Percentiles rank a stretch among this genome's conserved stretches.
Evolutionary conservation across 805 yeast species (phyloP).

Genomic region (Starmerella davenportii): DNA sequence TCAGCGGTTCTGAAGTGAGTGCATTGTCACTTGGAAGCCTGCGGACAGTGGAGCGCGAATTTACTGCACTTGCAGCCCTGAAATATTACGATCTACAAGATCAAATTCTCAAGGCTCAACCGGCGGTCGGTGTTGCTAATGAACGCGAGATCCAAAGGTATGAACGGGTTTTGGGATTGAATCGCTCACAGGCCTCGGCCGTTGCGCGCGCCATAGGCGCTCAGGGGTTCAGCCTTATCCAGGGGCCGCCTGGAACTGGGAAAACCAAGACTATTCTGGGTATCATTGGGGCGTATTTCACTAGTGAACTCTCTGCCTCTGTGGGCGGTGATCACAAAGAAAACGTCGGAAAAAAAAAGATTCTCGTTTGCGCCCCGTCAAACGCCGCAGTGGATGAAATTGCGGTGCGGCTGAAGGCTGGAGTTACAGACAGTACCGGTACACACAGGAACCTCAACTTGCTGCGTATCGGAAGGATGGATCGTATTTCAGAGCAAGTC

Average conservation of each 20-base stretch:
- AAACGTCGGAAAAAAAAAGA: conserved; percentile 28
- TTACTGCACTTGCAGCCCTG: conserved; percentile 61
- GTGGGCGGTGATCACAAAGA: not conserved
- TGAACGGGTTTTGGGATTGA: conserved; percentile 39
- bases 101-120: conserved; percentile 38
- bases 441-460: conserved; percentile 20
- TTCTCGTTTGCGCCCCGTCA: conserved; percentile 90
- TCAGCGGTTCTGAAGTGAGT: conserved; percentile 45
- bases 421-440: conserved; percentile 35
- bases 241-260: conserved; percentile 98
- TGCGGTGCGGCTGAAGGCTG: conserved; percentile 60
- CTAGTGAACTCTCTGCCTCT: conserved; percentile 8
- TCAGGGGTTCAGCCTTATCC: conserved; percentile 75
- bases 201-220: conserved; percentile 51
- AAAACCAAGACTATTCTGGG: conserved; percentile 94
- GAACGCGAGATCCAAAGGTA: conserved; percentile 28
- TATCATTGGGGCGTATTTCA: conserved; percentile 53
- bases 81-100: conserved; percentile 62
- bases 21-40: conserved; percentile 67
- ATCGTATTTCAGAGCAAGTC: conserved; percentile 68
- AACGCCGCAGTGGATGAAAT: conserved; percentile 98
- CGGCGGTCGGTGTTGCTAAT: conserved; percentile 25
- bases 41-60: conserved; percentile 89
- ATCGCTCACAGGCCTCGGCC: conserved; percentile 82
- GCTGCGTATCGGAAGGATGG: conserved; percentile 79